Conservation (phyloP, 2,329 filamentous ascomycete genomes). For the Aspergillus uvarum region DNA sequence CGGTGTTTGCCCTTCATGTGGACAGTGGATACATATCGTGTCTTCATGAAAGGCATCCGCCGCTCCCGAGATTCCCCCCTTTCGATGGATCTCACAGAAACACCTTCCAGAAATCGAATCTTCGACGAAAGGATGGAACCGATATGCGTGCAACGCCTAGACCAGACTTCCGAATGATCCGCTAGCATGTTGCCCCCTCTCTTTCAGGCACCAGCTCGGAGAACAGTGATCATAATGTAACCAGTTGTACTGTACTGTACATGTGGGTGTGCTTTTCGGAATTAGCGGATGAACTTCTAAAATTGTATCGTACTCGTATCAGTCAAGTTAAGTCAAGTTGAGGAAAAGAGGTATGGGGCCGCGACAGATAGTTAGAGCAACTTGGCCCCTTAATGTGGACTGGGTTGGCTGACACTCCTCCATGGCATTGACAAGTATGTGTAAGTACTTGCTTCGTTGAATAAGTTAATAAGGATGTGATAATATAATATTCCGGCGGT, state of each 20-base stretch:
- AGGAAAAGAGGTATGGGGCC: not conserved
- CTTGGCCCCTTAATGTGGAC: not conserved
- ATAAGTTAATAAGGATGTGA: too few species aligned
- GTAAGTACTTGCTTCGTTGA: not conserved
- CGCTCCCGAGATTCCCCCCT: not conserved
- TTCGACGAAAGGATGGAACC: not conserved
- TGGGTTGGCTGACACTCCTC: too few species aligned
- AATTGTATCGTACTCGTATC: not conserved
- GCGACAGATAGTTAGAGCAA: not conserved
- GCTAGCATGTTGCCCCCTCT: not conserved
- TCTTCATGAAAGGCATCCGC: not conserved
- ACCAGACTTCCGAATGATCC: not conserved
- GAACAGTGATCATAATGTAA: not conserved
- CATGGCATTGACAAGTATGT: too few species aligned
- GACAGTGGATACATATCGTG: too few species aligned
- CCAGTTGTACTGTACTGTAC: not conserved
- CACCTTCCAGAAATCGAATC: constrained; percentile 9
- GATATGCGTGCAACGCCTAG: not conserved
- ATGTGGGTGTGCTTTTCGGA: not conserved
- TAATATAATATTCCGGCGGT: too few species aligned
- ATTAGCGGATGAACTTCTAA: not conserved
- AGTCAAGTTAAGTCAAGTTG: not conserved
- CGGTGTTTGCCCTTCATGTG: too few species aligned
- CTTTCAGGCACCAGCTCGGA: not conserved
- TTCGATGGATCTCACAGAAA: not conserved